Conservation (phyloP, 2,329 filamentous ascomycete species). For the Ascochyta fabae region DNA sequence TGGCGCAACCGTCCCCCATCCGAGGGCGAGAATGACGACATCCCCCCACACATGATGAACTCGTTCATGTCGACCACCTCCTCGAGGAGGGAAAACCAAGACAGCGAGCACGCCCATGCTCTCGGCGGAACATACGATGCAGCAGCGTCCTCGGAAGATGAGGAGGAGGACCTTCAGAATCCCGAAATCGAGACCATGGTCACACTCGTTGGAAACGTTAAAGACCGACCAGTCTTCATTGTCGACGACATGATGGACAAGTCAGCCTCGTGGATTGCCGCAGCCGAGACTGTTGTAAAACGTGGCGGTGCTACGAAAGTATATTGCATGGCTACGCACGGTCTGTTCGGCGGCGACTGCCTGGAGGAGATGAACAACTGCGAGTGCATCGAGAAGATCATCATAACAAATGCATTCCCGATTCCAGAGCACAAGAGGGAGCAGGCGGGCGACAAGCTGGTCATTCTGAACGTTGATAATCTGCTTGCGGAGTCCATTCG, state of each 20-base stretch:
- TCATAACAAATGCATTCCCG: conserved; percentile 97
- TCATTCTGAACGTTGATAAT: conserved; percentile 86
- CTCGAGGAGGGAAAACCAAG: conserved; percentile 54
- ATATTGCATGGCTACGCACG: conserved; percentile 97
- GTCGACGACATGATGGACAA: conserved; percentile 99
- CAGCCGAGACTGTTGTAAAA: conserved; percentile 95
- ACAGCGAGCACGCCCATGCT: conserved; percentile 66
- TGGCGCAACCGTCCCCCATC: conserved; percentile 53
- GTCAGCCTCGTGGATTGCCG: conserved; percentile 94
- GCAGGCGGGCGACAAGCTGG: conserved; percentile 75
- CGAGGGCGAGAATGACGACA: conserved; percentile 53
- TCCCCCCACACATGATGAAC: conserved; percentile 88
- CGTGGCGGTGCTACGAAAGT: conserved; percentile 89
- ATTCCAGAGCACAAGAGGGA: conserved; percentile 76
- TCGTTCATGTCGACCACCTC: conserved; percentile 82
- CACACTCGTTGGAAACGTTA: conserved; percentile 95
- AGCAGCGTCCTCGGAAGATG: conserved; percentile 83
- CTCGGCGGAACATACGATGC: conserved; percentile 86
- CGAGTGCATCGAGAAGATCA: conserved; percentile 89
- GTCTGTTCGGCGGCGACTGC: conserved; percentile 88
- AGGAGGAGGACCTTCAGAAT: conserved; percentile 86
- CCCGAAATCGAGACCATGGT: conserved; percentile 90
- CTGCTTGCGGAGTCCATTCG: conserved; percentile 91
- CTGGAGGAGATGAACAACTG: conserved; percentile 90
- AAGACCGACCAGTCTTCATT: conserved; percentile 85